Percentiles rank a stretch among this genome's conserved stretches.
Evolutionary conservation across 208 protist species (phyloP).

Genomic region (Strigomonas galati): DNA sequence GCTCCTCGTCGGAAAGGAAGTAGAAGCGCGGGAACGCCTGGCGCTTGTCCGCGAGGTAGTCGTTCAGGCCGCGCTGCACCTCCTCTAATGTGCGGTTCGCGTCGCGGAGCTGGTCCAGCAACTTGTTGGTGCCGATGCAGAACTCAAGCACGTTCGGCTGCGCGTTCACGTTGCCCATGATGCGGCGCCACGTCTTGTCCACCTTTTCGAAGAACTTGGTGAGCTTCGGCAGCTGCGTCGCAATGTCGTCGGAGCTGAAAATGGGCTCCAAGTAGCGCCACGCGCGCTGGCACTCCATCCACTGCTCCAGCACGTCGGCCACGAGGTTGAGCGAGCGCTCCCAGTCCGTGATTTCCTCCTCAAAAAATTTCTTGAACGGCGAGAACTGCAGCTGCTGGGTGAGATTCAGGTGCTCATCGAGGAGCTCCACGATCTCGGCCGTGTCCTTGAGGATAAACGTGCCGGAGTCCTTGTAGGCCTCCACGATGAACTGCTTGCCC

Average conservation of each 20-base stretch:
- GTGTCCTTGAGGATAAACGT: conserved; percentile 95
- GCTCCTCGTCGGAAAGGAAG: conserved; percentile 92
- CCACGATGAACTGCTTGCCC: conserved; percentile 85
- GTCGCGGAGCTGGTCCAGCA: conserved; percentile 94
- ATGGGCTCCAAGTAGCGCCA: conserved; percentile 98
- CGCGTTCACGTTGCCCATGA: conserved; percentile 81
- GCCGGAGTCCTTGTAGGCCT: conserved; percentile 91
- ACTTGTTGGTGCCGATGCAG: conserved; percentile 91
- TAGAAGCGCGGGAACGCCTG: conserved; percentile 94
- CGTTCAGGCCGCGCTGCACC: conserved; percentile 96
- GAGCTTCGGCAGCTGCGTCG: conserved; percentile 92
- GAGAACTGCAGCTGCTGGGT: conserved; percentile 96
- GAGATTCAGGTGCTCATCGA: conserved; percentile 96
- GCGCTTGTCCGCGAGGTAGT: conserved; percentile 96
- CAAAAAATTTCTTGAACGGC: conserved; percentile 95
- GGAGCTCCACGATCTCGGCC: conserved; percentile 89
- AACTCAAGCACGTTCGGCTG: conserved; percentile 93
- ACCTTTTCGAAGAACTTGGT: conserved; percentile 94
- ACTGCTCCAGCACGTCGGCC: conserved; percentile 96
- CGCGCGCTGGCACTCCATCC: conserved; percentile 93
- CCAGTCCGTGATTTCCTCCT: conserved; percentile 93
- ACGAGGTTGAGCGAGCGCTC: conserved; percentile 92
- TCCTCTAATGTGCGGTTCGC: conserved; percentile 93
- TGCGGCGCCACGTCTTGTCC: conserved; percentile 94
- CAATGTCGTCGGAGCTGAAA: conserved; percentile 96